Base-by-base conservation (phyloP, 495 filamentous ascomycete species). In the Evansstolkia leycettana region DNA sequence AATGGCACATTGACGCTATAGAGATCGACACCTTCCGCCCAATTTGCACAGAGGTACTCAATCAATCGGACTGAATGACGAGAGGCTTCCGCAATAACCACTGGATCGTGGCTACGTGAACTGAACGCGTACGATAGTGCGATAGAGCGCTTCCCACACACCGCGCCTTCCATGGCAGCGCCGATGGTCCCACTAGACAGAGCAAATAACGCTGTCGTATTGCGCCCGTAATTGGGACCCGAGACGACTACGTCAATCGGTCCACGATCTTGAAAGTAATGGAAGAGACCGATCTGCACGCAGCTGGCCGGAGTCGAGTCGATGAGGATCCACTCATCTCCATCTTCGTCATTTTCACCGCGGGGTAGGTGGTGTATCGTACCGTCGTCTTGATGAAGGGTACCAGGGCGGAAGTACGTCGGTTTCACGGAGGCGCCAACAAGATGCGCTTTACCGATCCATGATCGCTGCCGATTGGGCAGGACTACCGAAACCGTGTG, bases 391-490 rank as follows among this genome's bases (percentile, higher is more conserved):
- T 69, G 51, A 46, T 74, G 71, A 2, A 80, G 55, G 0, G 76
- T 67, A 35, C 71, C 64, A 7, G 74, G 68, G 6, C 83, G 82
- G 67, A 88, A 98, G 60, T 94, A 93, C n/a, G 76, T 77, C 2
- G 88, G 85, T 39, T 80, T 83, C 27, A 93, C 73, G 13, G 80
- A 78, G 46, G 84, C 76, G 36, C 85, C 85, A 41, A 94, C 79
- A 28, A 95, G 76, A 52, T 96, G 89, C 14, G 90, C 90, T 64
- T 98, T 98, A 37, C 87, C 86, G 46, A 98, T 95, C 90, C 90
- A 98, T 35, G 84, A 92, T 31, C 88, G 80, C 58, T 98, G 90
- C 7, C 76, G 77, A 57, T 94, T 79, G 0, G 90, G 90, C 2
- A 98, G 73, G 39, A 90, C 74, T 28, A 96, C 88, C 2, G 83